A percentile compares a stretch with the other conserved stretches of the same genome.
Evolutionary conservation across 2,329 filamentous ascomycete species (phyloP).

Genomic region (Aspergillus oerlinghausenensis): DNA sequence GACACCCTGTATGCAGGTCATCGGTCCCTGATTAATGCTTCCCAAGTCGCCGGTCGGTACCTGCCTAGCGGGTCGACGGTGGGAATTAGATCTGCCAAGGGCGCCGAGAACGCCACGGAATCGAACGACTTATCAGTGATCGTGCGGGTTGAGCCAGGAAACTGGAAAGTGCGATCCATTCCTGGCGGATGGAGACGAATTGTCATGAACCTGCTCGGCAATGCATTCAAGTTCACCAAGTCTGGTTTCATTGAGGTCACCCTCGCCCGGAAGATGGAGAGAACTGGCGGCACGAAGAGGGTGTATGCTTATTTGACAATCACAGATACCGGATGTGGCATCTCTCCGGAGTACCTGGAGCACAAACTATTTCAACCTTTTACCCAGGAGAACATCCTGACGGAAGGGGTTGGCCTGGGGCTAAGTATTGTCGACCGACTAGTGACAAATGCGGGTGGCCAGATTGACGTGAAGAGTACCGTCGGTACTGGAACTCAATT

Average conservation of each 20-base stretch:
- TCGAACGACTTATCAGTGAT: slow-evolving; percentile 22
- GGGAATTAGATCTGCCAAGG: slow-evolving; percentile 1
- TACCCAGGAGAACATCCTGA: slow-evolving; percentile 55
- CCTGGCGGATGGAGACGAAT: slow-evolving; percentile 31
- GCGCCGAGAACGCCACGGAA: neutral
- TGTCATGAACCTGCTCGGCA: slow-evolving; percentile 36
- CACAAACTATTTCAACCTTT: slow-evolving; percentile 59
- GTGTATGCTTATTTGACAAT: slow-evolving; percentile 41
- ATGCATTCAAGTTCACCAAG: slow-evolving; percentile 36
- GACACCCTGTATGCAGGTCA: slow-evolving; percentile 26
- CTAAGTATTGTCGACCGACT: slow-evolving; percentile 58
- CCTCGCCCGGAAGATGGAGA: slow-evolving; percentile 14
- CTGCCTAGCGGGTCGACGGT: slow-evolving; percentile 8
- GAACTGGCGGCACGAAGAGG: slow-evolving; percentile 6
- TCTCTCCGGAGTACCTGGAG: slow-evolving; percentile 55
- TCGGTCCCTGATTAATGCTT: slow-evolving; percentile 7
- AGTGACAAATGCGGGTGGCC: slow-evolving; percentile 53
- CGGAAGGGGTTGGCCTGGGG: slow-evolving; percentile 59
- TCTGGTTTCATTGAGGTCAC: slow-evolving; percentile 29
- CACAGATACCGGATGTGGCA: slow-evolving; percentile 60
- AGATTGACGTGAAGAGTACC: slow-evolving; percentile 50
- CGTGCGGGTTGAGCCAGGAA: slow-evolving; percentile 24
- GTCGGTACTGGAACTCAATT: slow-evolving; percentile 25
- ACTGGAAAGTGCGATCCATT: slow-evolving; percentile 27
- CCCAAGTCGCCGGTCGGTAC: slow-evolving; percentile 10